phyloP scores from a whole-genome alignment of 108 stramenopile species.

The Seminavis robusta region DNA sequence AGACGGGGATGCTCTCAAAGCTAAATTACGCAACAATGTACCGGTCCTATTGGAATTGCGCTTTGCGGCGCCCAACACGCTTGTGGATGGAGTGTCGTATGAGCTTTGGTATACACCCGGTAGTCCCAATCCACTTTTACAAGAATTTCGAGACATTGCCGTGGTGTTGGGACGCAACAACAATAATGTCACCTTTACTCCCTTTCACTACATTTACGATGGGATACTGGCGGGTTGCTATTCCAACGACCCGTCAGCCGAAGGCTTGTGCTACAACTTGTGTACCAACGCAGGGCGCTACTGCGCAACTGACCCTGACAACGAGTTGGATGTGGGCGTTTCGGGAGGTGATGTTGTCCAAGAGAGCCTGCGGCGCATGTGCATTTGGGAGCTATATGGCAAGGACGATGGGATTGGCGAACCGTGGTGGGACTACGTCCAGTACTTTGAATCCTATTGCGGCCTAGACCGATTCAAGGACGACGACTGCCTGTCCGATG shows the following conservation, averaged over 20 bases:
- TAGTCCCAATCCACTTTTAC: conserved; percentile 64
- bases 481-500: conserved; percentile 46
- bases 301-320: conserved; percentile 87
- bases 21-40: conserved; percentile 48
- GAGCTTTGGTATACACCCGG: conserved; percentile 88
- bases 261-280: conserved; percentile 46
- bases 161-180: conserved; percentile 68
- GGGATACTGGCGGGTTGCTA: conserved; percentile 74
- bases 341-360: conserved; percentile 58
- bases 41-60: conserved; percentile 86
- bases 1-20: conserved; percentile 77
- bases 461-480: conserved; percentile 23
- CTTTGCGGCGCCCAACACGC: conserved; percentile 81
- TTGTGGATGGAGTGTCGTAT: conserved; percentile 89
- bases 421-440: conserved; percentile 69
- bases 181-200: conserved; percentile 81
- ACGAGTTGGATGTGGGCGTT: conserved; percentile 53
- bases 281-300: conserved; percentile 87
- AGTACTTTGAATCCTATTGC: conserved; percentile 43
- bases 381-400: conserved; percentile 57
- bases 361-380: conserved; percentile 56
- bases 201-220: conserved; percentile 88
- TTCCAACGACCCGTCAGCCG: conserved; percentile 35
- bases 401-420: conserved; percentile 23
- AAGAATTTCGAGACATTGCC: conserved; percentile 61